Evolutionary conservation across 169 alveolate genomes (phyloP).

Genomic region (Plasmodium inui): DNA sequence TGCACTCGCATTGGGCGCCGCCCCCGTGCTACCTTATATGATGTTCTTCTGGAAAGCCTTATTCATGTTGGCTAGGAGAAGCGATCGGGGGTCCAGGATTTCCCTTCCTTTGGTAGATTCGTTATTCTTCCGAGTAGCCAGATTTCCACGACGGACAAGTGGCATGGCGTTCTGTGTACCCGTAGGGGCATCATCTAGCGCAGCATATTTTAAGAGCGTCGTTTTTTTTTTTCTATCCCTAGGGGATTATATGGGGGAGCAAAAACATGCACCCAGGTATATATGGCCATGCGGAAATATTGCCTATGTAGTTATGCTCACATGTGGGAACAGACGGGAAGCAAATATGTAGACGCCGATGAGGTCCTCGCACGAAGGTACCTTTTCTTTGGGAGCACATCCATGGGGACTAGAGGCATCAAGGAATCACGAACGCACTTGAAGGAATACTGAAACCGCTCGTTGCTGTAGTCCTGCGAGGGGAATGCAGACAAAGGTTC

Average conservation of each 20-base stretch:
- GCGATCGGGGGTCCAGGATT: slow-evolving; percentile 59
- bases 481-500: neutral
- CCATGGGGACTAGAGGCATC: neutral
- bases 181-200: neutral
- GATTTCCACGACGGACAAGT: neutral
- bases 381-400: slow-evolving; percentile 2
- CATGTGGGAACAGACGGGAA: neutral
- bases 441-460: slow-evolving; percentile 51
- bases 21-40: neutral
- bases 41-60: slow-evolving; percentile 69
- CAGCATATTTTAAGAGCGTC: neutral
- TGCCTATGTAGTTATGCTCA: neutral
- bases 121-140: neutral
- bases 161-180: neutral
- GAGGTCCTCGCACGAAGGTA: neutral
- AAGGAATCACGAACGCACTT: slow-evolving; percentile 27
- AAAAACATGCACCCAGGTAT: neutral
- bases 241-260: neutral
- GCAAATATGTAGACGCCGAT: neutral
- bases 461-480: slow-evolving; percentile 54
- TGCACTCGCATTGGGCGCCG: neutral
- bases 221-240: neutral
- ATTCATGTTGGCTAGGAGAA: slow-evolving; percentile 67
- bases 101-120: slow-evolving; percentile 5
- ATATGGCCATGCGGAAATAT: neutral